phyloP scores from a whole-genome alignment of 116 monocot species.

The Zostera marina region DNA sequence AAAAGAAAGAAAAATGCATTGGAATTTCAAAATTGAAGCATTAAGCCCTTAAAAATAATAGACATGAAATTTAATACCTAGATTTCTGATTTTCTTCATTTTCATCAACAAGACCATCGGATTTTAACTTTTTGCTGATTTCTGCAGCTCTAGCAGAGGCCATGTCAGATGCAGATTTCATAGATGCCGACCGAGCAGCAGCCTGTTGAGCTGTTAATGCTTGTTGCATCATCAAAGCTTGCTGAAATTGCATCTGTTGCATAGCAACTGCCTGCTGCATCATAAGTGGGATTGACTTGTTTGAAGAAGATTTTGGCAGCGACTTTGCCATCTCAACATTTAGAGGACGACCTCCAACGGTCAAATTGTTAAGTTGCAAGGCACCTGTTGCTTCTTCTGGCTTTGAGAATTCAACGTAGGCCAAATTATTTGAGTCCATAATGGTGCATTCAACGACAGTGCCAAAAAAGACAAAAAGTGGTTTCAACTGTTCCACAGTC shows the following conservation, averaged over 20 bases:
- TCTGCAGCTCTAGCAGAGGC: slow-evolving; percentile 92
- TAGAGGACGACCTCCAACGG: slow-evolving; percentile 83
- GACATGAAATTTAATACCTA: slow-evolving; percentile 21
- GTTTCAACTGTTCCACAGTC: slow-evolving; percentile 80
- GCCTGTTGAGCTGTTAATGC: slow-evolving; percentile 77
- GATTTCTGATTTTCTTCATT: slow-evolving; percentile 41
- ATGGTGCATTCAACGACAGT: slow-evolving; percentile 84
- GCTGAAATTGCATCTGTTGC: slow-evolving; percentile 99
- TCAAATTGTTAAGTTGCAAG: slow-evolving; percentile 82
- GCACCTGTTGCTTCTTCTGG: slow-evolving; percentile 86
- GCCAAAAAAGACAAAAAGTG: slow-evolving; percentile 91
- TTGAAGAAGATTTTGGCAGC: slow-evolving; percentile 41
- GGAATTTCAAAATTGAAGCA: neutral
- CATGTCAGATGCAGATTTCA: slow-evolving; percentile 97
- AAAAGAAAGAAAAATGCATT: too few relatives aligned
- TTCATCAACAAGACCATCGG: slow-evolving; percentile 44
- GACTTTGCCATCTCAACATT: slow-evolving; percentile 99
- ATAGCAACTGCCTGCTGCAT: slow-evolving; percentile 97
- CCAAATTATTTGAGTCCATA: slow-evolving; percentile 91
- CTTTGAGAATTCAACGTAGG: slow-evolving; percentile 85
- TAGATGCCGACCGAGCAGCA: slow-evolving; percentile 78
- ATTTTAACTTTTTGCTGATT: slow-evolving; percentile 88
- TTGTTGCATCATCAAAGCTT: slow-evolving; percentile 94
- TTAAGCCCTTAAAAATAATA: neutral
- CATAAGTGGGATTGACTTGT: slow-evolving; percentile 50